Conservation (phyloP, 1,139 yeast species). For the Geotrichum cucujoidarum region DNA sequence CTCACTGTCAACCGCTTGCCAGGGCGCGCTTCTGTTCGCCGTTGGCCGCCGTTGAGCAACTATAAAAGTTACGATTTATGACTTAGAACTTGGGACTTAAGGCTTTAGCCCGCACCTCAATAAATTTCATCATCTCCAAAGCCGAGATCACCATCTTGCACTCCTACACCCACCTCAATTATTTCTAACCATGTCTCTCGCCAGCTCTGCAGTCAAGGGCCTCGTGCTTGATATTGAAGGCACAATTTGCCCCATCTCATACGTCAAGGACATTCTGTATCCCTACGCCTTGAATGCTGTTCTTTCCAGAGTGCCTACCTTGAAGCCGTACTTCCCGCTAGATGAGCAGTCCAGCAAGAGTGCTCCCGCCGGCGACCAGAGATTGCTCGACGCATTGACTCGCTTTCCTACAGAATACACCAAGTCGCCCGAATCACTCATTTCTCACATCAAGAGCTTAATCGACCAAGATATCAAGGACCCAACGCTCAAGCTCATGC, state of each 20-base stretch:
- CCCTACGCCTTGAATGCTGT: slow-evolving; percentile 36
- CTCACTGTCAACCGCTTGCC: too few relatives aligned
- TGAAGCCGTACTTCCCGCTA: slow-evolving; percentile 14
- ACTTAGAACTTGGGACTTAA: not conserved
- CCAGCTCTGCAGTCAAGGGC: slow-evolving; percentile 24
- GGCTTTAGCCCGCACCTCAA: not conserved
- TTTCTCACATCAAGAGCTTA: slow-evolving; percentile 48
- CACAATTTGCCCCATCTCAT: slow-evolving; percentile 83
- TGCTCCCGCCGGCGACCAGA: slow-evolving; percentile 2
- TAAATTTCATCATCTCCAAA: not conserved
- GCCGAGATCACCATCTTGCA: not conserved
- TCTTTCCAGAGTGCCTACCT: slow-evolving; percentile 21
- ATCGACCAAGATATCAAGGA: slow-evolving; percentile 72
- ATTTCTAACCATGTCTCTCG: slow-evolving; percentile 2
- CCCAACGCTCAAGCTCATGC: slow-evolving; percentile 68
- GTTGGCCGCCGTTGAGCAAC: too few relatives aligned
- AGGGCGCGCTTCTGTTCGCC: too few relatives aligned
- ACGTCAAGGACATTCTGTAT: slow-evolving; percentile 68
- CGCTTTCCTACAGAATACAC: slow-evolving; percentile 44
- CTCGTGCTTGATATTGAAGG: slow-evolving; percentile 80
- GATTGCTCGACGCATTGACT: slow-evolving; percentile 34
- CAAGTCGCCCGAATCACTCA: slow-evolving; percentile 33
- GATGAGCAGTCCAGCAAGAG: slow-evolving; percentile 10
- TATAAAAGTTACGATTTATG: not conserved
- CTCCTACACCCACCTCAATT: not conserved